Conservation (phyloP, 352 stramenopile species). For the Phytophthora palmivora region DNA sequence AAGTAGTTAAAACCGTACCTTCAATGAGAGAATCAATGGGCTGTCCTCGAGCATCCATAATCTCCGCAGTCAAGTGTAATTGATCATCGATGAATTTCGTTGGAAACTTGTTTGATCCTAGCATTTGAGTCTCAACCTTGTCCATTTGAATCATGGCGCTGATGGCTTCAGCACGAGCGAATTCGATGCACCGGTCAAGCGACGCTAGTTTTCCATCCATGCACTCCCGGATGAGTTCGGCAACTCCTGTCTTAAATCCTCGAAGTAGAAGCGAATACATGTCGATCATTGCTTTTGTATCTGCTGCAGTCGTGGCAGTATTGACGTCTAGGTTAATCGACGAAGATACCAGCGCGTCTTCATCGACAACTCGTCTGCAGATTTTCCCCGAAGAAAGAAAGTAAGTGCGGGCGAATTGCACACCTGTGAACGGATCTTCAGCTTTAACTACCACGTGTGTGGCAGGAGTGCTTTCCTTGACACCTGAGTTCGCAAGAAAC, state of each 20-base stretch:
- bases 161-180: conserved; percentile 30
- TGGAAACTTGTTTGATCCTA: conserved; percentile 27
- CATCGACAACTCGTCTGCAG: conserved; percentile 57
- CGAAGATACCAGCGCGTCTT: conserved; percentile 65
- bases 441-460: conserved; percentile 75
- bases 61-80: conserved; percentile 43
- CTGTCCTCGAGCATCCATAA: conserved; percentile 57
- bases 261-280: conserved; percentile 47
- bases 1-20: no score
- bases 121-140: conserved; percentile 20
- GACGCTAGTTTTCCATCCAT: conserved; percentile 13
- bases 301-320: conserved; percentile 10
- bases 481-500: conserved; percentile 45
- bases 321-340: conserved; percentile 14
- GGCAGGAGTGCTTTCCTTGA: conserved; percentile 29
- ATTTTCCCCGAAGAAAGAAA: conserved; percentile 69
- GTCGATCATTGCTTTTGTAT: conserved; percentile 39
- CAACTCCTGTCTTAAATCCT: conserved; percentile 40
- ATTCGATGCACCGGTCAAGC: conserved; percentile 33
- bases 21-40: conserved; percentile 14
- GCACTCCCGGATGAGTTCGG: conserved; percentile 25
- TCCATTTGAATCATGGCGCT: conserved; percentile 27
- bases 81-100: conserved; percentile 48
- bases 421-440: conserved; percentile 77
- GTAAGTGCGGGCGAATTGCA: conserved; percentile 70